Conservation (phyloP, 1,284 basidiomycete genomes). For the Cryptococcus hybrid region DNA sequence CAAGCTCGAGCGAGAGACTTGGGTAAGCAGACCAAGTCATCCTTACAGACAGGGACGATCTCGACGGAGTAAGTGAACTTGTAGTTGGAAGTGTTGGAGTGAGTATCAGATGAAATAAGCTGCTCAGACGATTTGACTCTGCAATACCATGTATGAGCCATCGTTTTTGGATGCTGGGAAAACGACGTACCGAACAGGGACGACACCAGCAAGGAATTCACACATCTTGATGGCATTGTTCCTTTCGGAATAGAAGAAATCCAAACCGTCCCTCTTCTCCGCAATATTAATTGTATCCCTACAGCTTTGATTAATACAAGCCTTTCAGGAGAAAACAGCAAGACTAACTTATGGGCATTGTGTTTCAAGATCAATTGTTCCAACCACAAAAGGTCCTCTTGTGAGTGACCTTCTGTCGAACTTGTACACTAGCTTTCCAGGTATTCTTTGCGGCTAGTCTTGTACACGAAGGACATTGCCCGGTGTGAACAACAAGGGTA, state of each 20-base stretch:
- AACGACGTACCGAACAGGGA: slow-evolving; percentile 64
- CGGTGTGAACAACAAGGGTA: slow-evolving; percentile 92
- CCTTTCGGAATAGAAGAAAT: slow-evolving; percentile 92
- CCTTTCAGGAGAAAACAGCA: not conserved
- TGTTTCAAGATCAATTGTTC: slow-evolving; percentile 98
- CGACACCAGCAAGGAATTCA: slow-evolving; percentile 87
- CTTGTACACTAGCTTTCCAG: slow-evolving; percentile 96
- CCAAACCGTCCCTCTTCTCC: slow-evolving; percentile 91
- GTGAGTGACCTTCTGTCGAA: slow-evolving; percentile 95
- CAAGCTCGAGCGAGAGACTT: slow-evolving; percentile 74
- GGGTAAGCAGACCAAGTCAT: slow-evolving; percentile 91
- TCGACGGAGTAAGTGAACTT: slow-evolving; percentile 98
- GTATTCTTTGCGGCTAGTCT: slow-evolving; percentile 97
- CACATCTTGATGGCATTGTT: slow-evolving; percentile 95
- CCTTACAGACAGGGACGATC: slow-evolving; percentile 95
- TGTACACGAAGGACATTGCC: slow-evolving; percentile 93
- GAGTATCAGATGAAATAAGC: slow-evolving; percentile 87
- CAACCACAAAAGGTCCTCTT: slow-evolving; percentile 97
- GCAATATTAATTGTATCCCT: slow-evolving; percentile 92
- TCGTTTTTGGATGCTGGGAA: not conserved
- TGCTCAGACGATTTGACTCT: slow-evolving; percentile 92
- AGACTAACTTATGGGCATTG: slow-evolving; percentile 75
- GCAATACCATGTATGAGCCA: not conserved
- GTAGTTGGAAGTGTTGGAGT: slow-evolving; percentile 90
- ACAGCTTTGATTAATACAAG: slow-evolving; percentile 39